A percentile compares a stretch with the other conserved stretches of the same genome.
phyloP scores from a whole-genome alignment of 345 rosid species.

The Melaleuca alternifolia region DNA sequence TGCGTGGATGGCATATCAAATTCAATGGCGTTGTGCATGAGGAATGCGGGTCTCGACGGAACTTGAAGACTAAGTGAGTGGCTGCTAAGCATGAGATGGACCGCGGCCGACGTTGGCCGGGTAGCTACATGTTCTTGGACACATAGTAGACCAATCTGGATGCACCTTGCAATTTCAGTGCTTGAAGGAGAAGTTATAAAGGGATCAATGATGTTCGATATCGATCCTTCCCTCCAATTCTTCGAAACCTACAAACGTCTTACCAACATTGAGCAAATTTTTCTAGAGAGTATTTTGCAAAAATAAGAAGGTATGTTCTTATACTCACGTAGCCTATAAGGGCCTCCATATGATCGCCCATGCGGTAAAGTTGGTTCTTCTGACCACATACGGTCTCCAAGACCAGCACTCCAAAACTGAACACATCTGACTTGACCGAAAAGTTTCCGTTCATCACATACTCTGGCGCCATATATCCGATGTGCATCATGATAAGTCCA shows the following conservation, averaged over 20 bases:
- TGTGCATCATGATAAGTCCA: neutral
- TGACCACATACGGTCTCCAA: conserved; percentile 39
- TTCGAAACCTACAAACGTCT: conserved; percentile 37
- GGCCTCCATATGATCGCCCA: conserved; percentile 6
- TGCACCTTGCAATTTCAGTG: conserved; percentile 34
- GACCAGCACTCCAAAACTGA: conserved; percentile 38
- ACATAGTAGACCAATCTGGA: conserved; percentile 49
- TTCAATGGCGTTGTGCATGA: neutral
- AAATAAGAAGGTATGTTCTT: neutral
- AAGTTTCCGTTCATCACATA: conserved; percentile 35
- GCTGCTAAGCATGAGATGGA: conserved; percentile 38
- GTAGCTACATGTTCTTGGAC: conserved; percentile 33
- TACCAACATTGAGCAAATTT: no score
- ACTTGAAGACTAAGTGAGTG: conserved; percentile 27
- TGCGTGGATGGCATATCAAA: neutral
- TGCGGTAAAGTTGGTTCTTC: conserved; percentile 10
- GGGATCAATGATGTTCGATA: conserved; percentile 25
- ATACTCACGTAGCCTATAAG: conserved; percentile 24
- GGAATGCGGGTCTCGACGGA: conserved; percentile 36
- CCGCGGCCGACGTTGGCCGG: conserved; percentile 38
- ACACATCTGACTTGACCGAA: conserved; percentile 46
- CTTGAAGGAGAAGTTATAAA: conserved; percentile 9
- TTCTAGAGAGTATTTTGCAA: neutral
- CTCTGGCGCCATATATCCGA: conserved; percentile 23
- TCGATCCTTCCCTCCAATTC: conserved; percentile 33